phyloP scores from a whole-genome alignment of 1,284 basidiomycete species.

The Gomphus sp. region DNA sequence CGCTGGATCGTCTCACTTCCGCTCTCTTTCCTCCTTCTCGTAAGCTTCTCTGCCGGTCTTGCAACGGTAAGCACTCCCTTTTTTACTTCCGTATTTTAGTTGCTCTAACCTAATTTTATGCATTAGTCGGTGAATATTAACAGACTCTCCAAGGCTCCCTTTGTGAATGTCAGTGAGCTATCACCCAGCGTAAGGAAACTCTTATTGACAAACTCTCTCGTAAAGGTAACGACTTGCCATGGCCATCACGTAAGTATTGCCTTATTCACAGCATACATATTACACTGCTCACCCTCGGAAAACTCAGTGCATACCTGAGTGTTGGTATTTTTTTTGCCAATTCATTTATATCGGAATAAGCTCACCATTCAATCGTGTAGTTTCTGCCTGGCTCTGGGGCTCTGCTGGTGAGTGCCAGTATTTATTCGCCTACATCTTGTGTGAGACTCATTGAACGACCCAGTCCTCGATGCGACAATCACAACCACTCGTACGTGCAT shows the following conservation, averaged over 20 bases:
- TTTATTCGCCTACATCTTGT: background rate
- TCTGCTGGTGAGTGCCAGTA: background rate
- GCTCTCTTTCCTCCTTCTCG: background rate
- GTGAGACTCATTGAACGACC: background rate
- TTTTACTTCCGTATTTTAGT: background rate
- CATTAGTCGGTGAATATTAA: background rate
- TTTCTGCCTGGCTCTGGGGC: conserved; percentile 1
- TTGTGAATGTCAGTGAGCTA: background rate
- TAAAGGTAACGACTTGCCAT: background rate
- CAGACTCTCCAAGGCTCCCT: background rate
- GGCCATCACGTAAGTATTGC: background rate
- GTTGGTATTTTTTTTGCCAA: background rate
- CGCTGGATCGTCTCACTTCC: background rate
- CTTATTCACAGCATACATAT: background rate
- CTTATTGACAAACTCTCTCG: background rate
- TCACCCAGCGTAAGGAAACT: background rate
- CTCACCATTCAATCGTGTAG: background rate
- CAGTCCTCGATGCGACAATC: background rate
- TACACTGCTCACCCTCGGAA: background rate
- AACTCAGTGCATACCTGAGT: background rate
- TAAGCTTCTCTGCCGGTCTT: background rate
- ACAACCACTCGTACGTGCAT: background rate
- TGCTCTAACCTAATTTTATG: background rate
- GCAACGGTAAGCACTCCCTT: background rate
- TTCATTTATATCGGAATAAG: background rate